Evolutionary conservation across 1,284 basidiomycete species (phyloP).

Genomic region (Heterobasidion annosum): DNA sequence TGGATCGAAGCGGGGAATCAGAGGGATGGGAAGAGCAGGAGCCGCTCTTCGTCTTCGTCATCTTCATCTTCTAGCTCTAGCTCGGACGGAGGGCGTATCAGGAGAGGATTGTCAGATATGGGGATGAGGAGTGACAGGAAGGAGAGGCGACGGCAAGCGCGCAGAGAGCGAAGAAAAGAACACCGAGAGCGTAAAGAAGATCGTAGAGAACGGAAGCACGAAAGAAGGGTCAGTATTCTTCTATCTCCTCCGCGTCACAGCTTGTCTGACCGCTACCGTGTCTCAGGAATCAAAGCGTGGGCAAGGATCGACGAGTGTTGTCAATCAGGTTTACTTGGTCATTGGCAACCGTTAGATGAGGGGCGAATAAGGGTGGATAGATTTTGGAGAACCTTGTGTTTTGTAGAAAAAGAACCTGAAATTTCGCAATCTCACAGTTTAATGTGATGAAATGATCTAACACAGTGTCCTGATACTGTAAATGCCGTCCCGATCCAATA

Average conservation of each 20-base stretch:
- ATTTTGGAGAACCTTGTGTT: background rate
- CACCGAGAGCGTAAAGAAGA: background rate
- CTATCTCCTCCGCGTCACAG: background rate
- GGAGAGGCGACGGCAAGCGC: background rate
- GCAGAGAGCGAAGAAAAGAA: background rate
- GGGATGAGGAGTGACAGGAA: background rate
- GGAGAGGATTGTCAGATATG: background rate
- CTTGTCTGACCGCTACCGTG: background rate
- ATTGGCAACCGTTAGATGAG: background rate
- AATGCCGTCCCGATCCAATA: too few relatives aligned
- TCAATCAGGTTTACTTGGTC: background rate
- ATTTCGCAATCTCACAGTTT: too few relatives aligned
- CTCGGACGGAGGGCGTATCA: background rate
- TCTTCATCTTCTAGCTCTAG: background rate
- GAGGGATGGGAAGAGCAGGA: background rate
- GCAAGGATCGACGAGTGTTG: background rate
- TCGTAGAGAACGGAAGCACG: background rate
- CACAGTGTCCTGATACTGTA: too few relatives aligned
- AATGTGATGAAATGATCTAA: too few relatives aligned
- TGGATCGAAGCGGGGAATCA: background rate
- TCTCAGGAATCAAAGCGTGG: background rate
- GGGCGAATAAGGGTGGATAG: background rate
- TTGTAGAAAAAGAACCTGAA: too few relatives aligned
- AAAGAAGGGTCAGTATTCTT: background rate
- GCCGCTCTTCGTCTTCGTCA: background rate